Conservation (phyloP, 2,329 filamentous ascomycete genomes). For the Monilinia aucupariae region DNA sequence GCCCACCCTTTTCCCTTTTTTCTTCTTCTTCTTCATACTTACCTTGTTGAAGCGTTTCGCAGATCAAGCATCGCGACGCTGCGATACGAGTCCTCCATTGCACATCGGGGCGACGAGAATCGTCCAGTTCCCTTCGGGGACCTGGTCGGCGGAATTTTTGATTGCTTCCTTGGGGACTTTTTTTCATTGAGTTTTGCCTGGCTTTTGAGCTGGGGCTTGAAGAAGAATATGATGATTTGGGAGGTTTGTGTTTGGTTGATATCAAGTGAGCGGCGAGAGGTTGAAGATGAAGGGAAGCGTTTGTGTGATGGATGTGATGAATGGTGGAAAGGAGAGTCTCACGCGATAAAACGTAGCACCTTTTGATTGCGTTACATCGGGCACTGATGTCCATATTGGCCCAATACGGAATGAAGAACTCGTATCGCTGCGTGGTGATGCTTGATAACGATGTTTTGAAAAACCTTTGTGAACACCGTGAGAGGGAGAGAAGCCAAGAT, state of each 20-base stretch:
- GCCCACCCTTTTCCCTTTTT: conserved; percentile 15
- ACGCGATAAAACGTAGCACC: no score
- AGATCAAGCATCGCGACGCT: conserved; percentile 33
- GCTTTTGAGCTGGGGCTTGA: conserved; percentile 35
- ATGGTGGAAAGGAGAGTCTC: no score
- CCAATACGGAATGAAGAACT: not conserved
- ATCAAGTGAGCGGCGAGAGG: no score
- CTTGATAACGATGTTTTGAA: no score
- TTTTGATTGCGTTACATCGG: not conserved
- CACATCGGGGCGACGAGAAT: conserved; percentile 48
- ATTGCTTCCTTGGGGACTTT: conserved; percentile 25
- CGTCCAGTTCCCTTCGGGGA: conserved; percentile 36
- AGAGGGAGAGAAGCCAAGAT: no score
- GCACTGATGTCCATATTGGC: no score
- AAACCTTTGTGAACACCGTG: no score
- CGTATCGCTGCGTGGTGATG: no score
- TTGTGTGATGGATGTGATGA: not conserved
- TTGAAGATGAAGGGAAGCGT: not conserved
- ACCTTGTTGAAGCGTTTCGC: conserved; percentile 33
- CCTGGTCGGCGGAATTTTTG: conserved; percentile 37
- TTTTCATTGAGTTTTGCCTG: conserved; percentile 38
- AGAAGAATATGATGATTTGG: conserved; percentile 34
- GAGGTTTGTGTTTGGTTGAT: no score
- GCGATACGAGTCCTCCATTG: conserved; percentile 48
- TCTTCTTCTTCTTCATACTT: conserved; percentile 36